A percentile compares a stretch with the other conserved stretches of the same genome.
These are phyloP conservation scores for Kuraishia hungarica DNA, from an alignment of 805 yeast species.

Conservation along the genomic window DNA sequence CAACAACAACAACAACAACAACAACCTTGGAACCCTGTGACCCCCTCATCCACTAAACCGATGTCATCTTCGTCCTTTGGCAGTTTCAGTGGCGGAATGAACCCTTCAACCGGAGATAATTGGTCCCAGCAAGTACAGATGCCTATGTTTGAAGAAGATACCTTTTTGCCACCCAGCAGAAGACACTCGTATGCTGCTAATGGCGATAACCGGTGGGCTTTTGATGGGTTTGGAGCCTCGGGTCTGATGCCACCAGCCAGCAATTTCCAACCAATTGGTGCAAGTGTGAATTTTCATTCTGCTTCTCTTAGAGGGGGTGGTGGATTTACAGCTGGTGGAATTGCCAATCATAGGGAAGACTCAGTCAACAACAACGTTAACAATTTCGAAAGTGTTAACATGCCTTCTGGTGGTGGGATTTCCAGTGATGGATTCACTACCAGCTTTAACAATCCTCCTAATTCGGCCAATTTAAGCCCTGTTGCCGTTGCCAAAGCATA, in stretches of 20 bases:
- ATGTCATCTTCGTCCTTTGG: background rate
- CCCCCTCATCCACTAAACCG: background rate
- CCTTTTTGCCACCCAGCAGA: conserved; percentile 3
- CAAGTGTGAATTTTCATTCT: no score
- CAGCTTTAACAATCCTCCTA: background rate
- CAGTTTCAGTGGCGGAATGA: background rate
- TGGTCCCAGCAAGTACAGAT: background rate
- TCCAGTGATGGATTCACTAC: background rate
- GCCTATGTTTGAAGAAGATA: background rate
- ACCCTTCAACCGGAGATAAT: background rate
- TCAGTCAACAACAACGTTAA: background rate
- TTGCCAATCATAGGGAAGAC: background rate
- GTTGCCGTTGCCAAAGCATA: conserved; percentile 1
- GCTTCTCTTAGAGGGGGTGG: background rate
- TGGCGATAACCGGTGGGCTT: conserved; percentile 7
- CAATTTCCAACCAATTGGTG: background rate
- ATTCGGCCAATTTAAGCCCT: background rate
- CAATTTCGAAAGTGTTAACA: no score
- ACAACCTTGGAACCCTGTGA: background rate
- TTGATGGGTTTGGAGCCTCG: conserved; percentile 2
- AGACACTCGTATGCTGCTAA: conserved; percentile 10
- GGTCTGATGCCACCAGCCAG: conserved; percentile 2
- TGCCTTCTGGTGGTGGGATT: no score
- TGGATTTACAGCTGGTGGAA: background rate
- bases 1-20: background rate